Conservation (phyloP, 768 basidiomycete species). For the Aureoboletus auriporus region DNA sequence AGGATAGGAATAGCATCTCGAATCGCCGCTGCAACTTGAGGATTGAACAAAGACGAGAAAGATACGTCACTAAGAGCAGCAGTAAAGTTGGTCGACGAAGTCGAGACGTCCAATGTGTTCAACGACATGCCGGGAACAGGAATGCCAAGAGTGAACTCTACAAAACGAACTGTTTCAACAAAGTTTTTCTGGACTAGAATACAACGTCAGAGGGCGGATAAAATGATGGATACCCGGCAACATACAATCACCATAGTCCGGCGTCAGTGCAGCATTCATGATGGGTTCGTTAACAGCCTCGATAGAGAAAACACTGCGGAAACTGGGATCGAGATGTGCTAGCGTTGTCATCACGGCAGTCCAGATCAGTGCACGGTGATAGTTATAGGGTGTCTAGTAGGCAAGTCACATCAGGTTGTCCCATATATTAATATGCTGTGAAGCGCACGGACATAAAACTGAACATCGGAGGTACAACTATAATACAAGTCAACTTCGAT, state of each 20-base stretch:
- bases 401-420: conserved; percentile 2
- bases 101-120: not conserved
- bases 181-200: conserved; percentile 64
- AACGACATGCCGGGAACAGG: conserved; percentile 19
- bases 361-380: conserved; percentile 77
- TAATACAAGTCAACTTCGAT: conserved; percentile 1
- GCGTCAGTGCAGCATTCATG: conserved; percentile 65
- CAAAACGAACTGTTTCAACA: conserved; percentile 60
- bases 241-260: conserved; percentile 67
- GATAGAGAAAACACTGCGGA: conserved; percentile 62
- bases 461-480: conserved; percentile 62
- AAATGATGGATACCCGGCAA: not conserved
- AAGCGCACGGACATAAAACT: conserved; percentile 61
- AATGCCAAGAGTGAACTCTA: conserved; percentile 61
- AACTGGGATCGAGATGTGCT: conserved; percentile 64
- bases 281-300: conserved; percentile 79
- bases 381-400: conserved; percentile 58
- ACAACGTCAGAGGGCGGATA: not conserved
- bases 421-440: not conserved
- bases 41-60: conserved; percentile 18
- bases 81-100: conserved; percentile 34
- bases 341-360: conserved; percentile 74
- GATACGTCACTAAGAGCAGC: conserved; percentile 27
- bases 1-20: conserved; percentile 36
- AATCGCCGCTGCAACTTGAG: conserved; percentile 32